Conservation (phyloP, 441 rosid genomes). For the Corymbia calophylla region DNA sequence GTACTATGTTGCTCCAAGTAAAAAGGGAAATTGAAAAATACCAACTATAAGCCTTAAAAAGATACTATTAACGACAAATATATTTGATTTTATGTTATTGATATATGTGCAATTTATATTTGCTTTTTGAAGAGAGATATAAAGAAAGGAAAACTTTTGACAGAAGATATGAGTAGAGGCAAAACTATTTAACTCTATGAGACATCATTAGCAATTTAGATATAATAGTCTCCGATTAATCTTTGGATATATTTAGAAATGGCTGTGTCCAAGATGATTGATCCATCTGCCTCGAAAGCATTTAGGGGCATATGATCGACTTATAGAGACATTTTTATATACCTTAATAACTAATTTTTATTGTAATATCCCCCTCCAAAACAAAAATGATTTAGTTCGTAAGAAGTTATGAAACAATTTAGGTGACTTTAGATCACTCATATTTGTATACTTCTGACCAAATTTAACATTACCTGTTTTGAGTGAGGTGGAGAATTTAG, state of each 20-base stretch:
- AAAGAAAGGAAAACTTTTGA: background rate
- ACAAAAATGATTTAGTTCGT: background rate
- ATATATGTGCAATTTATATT: background rate
- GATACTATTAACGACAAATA: background rate
- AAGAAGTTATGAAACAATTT: too few species aligned
- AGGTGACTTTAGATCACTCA: background rate
- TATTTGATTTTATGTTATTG: background rate
- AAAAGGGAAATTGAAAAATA: background rate
- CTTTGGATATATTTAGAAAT: too few species aligned
- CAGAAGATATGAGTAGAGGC: too few species aligned
- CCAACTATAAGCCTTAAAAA: background rate
- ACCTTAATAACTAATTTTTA: background rate
- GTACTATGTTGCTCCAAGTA: background rate
- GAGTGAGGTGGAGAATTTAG: background rate
- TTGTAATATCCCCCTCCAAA: fast-evolving
- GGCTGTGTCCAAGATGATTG: too few species aligned
- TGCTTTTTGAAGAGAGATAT: background rate
- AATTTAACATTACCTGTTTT: background rate
- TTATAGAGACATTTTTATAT: background rate
- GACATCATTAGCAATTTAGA: too few species aligned
- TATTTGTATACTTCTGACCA: background rate
- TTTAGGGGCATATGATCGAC: background rate
- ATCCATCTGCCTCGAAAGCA: background rate
- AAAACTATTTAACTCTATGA: too few species aligned
- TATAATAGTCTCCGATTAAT: too few species aligned